These are phyloP conservation scores for Candida rishiriensis DNA, from an alignment of 805 yeast genomes.

Conservation along the genomic window DNA sequence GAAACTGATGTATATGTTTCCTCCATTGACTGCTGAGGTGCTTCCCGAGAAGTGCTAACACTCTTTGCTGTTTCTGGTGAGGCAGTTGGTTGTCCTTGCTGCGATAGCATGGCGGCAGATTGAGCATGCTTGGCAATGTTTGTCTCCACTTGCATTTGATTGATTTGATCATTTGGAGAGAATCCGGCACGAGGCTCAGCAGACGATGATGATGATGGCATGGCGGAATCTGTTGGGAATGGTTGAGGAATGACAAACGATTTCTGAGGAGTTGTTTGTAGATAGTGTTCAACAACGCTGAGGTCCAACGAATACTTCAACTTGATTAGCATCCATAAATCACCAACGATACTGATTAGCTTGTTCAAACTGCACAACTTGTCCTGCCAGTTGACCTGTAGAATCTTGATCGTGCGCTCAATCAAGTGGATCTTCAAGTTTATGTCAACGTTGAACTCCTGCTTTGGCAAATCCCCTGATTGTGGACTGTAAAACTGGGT, in stretches of 20 bases:
- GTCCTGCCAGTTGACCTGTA: constrained; percentile 21
- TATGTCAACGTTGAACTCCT: constrained; percentile 21
- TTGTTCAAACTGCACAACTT: constrained; percentile 22
- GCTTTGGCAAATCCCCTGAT: neutral
- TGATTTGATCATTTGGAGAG: neutral
- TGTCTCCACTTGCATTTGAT: too few species aligned
- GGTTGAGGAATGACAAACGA: constrained; percentile 8
- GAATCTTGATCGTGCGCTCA: constrained; percentile 15
- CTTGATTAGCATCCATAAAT: constrained; percentile 22
- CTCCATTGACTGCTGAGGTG: neutral
- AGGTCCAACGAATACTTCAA: constrained; percentile 13
- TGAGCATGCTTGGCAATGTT: too few species aligned
- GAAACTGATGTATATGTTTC: constrained; percentile 9
- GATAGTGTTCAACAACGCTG: neutral
- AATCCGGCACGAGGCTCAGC: neutral
- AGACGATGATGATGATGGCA: neutral
- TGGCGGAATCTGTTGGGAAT: neutral
- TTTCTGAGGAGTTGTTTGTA: neutral
- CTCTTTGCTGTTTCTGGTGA: neutral
- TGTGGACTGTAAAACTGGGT: constrained; percentile 6
- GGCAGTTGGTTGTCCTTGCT: neutral
- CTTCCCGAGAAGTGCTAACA: neutral
- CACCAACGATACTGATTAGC: constrained; percentile 16
- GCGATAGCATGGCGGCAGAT: neutral
- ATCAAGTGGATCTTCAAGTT: constrained; percentile 28